Evolutionary conservation across 2,329 filamentous ascomycete species (phyloP), one percentile per base, ranked within the genome.

Genomic region (Penicillium sumatraense): DNA sequence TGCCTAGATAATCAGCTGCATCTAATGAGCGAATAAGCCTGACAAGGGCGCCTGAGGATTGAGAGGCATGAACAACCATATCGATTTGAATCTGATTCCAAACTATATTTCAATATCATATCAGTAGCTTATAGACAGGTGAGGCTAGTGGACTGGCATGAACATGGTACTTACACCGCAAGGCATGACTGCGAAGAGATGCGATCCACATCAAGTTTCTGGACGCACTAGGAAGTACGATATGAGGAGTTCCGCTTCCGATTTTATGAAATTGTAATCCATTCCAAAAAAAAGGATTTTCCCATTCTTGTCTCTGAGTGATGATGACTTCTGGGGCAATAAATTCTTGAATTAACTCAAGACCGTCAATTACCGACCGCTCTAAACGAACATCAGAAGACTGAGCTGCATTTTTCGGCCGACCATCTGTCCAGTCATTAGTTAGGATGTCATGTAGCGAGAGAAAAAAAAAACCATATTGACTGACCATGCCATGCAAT

Each of bases 31-130:
- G 83, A 3, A 99, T 82, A 27, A 97, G 80, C 52, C 91, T 83
- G 48, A 91, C 84, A 26, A 97, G 72, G 48, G 88, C 89, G 10
- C 90, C 92, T 2, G 90, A 88, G 18, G 89, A 87, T 8, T 82
- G 81, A 3, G 86, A 77, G 1, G 90, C 91, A 56, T 96, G 90
- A 8, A 98, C 84, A 11, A 97, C 73, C 50, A 99, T 90, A 61
- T 98, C 91, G 58, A 98, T 81, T 33, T 82, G 85, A 5, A 90
- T 80, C 44, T 86, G 83, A 70, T 93, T 87, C 93, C 93, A 97
- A 29, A 84, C 89, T 88, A 67, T 57, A 31, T 59, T n/a, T 5
- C 11, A 13, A 13, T 13, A 21, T 3, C 3, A 16, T 9, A 13
- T 53, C 44, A 53, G 51, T 9, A 26, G 8, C 7, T n/a, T 42